Conservation (phyloP, 1,284 basidiomycete species). For the Golubevia sp. region DNA sequence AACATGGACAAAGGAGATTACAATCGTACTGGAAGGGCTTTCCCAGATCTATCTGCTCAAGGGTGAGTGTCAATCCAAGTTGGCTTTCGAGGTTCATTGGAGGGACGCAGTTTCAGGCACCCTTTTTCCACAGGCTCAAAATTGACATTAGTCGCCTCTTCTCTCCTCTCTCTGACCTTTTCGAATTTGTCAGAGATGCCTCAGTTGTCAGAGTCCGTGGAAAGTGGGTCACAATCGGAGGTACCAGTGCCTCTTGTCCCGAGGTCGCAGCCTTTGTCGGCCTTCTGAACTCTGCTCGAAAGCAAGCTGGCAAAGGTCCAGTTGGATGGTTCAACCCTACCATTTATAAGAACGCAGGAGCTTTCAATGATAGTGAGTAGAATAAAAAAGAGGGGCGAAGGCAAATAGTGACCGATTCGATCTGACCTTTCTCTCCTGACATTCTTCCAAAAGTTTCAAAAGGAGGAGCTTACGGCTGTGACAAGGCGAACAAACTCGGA, state of each 20-base stretch:
- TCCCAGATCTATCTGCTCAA: constrained; percentile 15
- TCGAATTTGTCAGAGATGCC: no score
- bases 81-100: no score
- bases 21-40: constrained; percentile 13
- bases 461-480: constrained; percentile 9
- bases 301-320: constrained; percentile 7
- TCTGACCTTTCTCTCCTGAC: no score
- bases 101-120: no score
- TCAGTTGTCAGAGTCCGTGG: not conserved
- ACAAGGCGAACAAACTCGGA: not conserved
- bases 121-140: no score
- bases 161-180: no score
- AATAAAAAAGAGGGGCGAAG: no score
- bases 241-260: constrained; percentile 14
- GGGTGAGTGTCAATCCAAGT: no score
- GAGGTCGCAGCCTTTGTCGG: constrained; percentile 10
- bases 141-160: no score
- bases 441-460: no score
- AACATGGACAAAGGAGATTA: constrained; percentile 6
- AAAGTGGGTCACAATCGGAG: constrained; percentile 4
- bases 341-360: constrained; percentile 6
- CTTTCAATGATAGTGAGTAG: no score
- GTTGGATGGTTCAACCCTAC: constrained; percentile 13
- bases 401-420: no score
- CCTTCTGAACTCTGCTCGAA: constrained; percentile 8